Base-by-base conservation (phyloP, 2,329 filamentous ascomycete genomes). In the Byssochlamys sp. region DNA sequence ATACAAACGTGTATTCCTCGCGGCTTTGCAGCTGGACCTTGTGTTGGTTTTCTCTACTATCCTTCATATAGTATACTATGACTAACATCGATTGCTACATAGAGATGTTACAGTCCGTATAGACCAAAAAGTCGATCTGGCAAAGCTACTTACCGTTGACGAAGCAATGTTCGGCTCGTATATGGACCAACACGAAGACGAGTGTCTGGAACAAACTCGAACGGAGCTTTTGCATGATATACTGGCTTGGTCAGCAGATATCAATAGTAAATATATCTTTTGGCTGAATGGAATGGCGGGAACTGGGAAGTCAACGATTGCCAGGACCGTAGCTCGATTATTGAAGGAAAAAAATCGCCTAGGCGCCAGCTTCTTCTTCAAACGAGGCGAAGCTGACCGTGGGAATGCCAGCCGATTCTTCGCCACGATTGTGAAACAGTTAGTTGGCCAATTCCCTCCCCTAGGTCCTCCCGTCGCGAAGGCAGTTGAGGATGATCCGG, bases 321-420 rank as follows among this genome's bases (percentile, higher is more conserved):
- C 35, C n/a, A n/a, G 14, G 14, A 45, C 35, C 14, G 59, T 73
- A 14, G 67, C 69, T n/a, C 52, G 60, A 24, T 52, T 5, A 24
- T 57, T 67, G 25, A 51, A 49, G 9, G 57, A 62, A 9, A 55
- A 60, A 24, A 48, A 58, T 11, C 49, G 57, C 24, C 68, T 75
- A 54, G 67, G 66, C n/a, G 70, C 71, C 2, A 75, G 68, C 57
- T 78, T 79, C 61, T 77, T 78, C 65, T 79, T 79, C 65, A 76
- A 75, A 56, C 70, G 66, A 57, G 73, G 71, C 3, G 72, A 74
- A 51, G 63, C 62, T 2, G 72, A 78, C 58, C 68, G 71, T 24
- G 67, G 70, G 4, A 65, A 65, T 31, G 66, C 68, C 2, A 58
- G 60, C 3, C 66, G 65, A 54, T 67, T 79, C 39, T 68, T 78